A percentile compares a stretch with the other conserved stretches of the same genome.
These are phyloP conservation scores for Schizochytrium sp. DNA, from an alignment of 108 stramenopile species.

Conservation along the genomic window DNA sequence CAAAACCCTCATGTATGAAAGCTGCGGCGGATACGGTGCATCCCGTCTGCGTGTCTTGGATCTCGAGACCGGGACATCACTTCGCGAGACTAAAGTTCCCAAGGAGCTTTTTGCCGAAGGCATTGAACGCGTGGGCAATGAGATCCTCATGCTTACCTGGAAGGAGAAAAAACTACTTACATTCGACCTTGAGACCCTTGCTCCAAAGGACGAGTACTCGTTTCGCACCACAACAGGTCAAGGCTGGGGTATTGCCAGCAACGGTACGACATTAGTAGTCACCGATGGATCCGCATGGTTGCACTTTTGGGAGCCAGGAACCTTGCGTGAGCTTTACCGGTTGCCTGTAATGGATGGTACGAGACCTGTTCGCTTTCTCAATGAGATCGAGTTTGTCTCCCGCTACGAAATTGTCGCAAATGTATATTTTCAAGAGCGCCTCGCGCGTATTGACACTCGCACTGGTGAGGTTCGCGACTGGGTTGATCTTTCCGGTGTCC, in stretches of 20 bases:
- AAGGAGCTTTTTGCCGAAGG: not conserved
- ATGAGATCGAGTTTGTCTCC: not conserved
- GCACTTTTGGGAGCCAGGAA: not conserved
- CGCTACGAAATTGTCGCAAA: not conserved
- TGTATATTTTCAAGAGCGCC: not conserved
- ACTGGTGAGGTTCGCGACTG: not conserved
- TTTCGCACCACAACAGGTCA: not conserved
- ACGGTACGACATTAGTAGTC: not conserved
- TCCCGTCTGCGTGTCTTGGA: not conserved
- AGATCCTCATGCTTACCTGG: not conserved
- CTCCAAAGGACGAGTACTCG: not conserved
- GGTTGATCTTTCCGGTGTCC: not conserved
- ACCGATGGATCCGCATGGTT: not conserved
- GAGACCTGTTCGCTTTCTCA: not conserved
- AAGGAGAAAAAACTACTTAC: not conserved
- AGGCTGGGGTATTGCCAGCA: slow-evolving; percentile 1
- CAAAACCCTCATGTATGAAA: not conserved
- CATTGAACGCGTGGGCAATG: not conserved
- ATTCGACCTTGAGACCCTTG: not conserved
- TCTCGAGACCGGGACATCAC: not conserved
- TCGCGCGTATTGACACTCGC: not conserved
- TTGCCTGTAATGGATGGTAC: not conserved
- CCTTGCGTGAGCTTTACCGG: not conserved
- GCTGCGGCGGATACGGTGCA: not conserved
- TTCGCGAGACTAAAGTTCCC: not conserved